Base-by-base conservation (phyloP, 1,139 yeast genomes). In the Blastobotrys proliferans region DNA sequence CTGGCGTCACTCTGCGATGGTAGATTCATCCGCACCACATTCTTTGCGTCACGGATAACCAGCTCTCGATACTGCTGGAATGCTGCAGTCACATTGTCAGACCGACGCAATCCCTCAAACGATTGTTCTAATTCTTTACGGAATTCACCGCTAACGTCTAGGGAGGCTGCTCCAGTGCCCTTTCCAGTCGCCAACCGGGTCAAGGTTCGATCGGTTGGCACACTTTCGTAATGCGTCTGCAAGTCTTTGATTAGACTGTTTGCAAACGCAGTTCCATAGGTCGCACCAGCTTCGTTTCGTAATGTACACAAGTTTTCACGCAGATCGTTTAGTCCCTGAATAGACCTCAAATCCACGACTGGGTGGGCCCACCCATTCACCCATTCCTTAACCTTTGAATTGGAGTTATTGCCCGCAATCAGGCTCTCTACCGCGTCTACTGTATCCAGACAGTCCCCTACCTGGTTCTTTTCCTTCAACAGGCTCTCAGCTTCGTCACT, bases 41-140 rank as follows among this genome's bases (percentile, higher is more conserved):
- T 72, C 59, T 88, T 88, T 38, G 87, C 73, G 55, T 87, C 95
- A 3, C 72, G 68, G 11, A 81, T 69, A 16, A 84, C 77, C 27
- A 72, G 70, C 21, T 81, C 94, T 56, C 83, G 86, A 60, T 84
- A 88, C 6, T 69, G 58, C 28, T 73, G 69, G 54, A 82, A 82
- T 0, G 94, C 87, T 18, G 76, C 70, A 2, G 77, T 71, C 35
- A 88, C 64, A 53, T 77, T 79, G 26, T 81, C 83, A 31, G 90
- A 77, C 49, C 79, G 74, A 9, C 76, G 68, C 33, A 87, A 68
- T 35, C 83, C 83, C 17, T 63, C 60, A 21, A 86, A 68, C 41
- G 70, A 72, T 1, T 63, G 69, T 6, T 65, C 64, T 5, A 86
- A 61, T 19, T 67, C 60, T 1, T 50, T 49, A 49, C 74, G 73